Percentiles rank a stretch among this genome's conserved stretches.
Conservation (phyloP, 768 basidiomycete genomes). For the Pisolithus sp. region DNA sequence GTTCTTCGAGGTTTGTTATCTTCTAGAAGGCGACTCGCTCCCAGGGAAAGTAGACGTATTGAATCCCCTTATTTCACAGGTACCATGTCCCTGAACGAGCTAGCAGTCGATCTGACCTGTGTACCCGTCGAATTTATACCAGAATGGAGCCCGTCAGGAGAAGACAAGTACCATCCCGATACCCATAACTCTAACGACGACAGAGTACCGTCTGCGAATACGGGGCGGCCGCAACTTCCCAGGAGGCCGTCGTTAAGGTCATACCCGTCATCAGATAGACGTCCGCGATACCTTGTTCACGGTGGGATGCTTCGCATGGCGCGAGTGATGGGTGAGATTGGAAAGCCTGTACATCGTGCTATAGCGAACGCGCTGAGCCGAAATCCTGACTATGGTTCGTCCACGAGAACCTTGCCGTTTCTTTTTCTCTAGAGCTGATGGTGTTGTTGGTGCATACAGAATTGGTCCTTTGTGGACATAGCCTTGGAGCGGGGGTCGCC, state of each 20-base stretch:
- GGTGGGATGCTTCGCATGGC: conserved; percentile 80
- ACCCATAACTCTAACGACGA: conserved; percentile 20
- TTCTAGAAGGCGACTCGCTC: background rate
- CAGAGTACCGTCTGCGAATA: conserved; percentile 32
- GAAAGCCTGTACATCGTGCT: conserved; percentile 71
- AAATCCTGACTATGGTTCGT: conserved; percentile 70
- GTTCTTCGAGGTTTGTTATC: conserved; percentile 52
- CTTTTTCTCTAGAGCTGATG: background rate
- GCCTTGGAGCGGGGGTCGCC: conserved; percentile 79
- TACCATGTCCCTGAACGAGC: conserved; percentile 83
- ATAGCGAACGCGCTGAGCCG: conserved; percentile 61
- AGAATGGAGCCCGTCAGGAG: conserved; percentile 31
- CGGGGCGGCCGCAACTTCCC: conserved; percentile 18
- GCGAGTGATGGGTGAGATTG: conserved; percentile 66
- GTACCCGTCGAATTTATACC: conserved; percentile 64
- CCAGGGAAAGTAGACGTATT: background rate
- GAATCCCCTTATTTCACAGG: conserved; percentile 31
- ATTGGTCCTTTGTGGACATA: conserved; percentile 75
- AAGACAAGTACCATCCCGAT: conserved; percentile 22
- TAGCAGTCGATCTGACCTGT: conserved; percentile 81
- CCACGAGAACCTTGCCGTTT: background rate
- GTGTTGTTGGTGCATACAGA: conserved; percentile 32
- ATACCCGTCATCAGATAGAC: conserved; percentile 9
- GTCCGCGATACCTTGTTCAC: conserved; percentile 57
- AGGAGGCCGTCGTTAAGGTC: conserved; percentile 19